Base-by-base conservation (phyloP, 1,284 basidiomycete genomes). In the Tilletia horrida region DNA sequence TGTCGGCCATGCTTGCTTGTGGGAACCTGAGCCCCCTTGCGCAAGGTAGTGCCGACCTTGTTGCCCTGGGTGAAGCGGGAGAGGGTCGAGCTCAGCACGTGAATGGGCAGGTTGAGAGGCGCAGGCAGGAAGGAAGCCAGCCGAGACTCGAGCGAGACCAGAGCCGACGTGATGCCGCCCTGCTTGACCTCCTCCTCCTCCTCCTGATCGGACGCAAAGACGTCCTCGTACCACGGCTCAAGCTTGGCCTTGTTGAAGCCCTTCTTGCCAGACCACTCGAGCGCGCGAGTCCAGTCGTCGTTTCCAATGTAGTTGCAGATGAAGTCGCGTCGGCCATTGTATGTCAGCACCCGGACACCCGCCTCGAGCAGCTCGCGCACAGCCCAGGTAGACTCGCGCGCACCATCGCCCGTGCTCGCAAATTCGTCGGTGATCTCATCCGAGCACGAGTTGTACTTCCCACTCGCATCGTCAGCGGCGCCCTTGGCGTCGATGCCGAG, bases 231-330 rank as follows among this genome's bases (percentile, higher is more conserved):
- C 80, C 80, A 81, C 6, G 71, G 69, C 25, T 67, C 52, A 1
- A 79, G 66, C 2, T 63, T 64, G 0, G 67, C 65, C n/a, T 63
- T 63, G 69, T 71, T 69, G 72, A 72, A 81, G 3, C 67, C 68
- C 13, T 77, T 45, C 40, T 68, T 64, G 29, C 72, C 71, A 1
- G 55, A 23, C 80, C 80, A 81, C 6, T 73, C 67, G 18, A 81
- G 67, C 3, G 71, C 73, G 23, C 71, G 66, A 14, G 71, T 70
- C 80, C 80, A 81, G 45, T 64, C 63, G 11, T 69, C 69, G 63
- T 76, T 78, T 29, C 79, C 80, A 14, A 77, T 47, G 59, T 68
- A 76, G 71, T 81, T 81, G 72, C 80, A 81, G 66, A 80, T 80
- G 57, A 44, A 43, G 43, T 45, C 43, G 21, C 61, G 61, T 47